phyloP scores from a whole-genome alignment of 139 green algal genomes.

The Edaphochlamys debaryana region DNA sequence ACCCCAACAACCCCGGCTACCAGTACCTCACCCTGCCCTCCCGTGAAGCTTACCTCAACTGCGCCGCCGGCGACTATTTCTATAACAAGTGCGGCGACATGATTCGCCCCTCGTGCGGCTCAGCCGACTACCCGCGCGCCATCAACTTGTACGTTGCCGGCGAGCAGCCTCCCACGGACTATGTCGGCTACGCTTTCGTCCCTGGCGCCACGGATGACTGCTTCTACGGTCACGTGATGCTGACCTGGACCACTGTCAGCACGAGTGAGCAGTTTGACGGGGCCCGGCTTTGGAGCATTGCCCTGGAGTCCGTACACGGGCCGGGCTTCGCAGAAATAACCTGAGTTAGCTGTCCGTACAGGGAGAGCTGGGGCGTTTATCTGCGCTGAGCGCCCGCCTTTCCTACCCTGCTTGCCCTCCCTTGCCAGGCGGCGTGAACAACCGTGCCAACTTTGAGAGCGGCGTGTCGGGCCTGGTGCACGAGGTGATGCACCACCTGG shows the following conservation, averaged over 20 bases:
- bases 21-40: no score
- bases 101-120: no score
- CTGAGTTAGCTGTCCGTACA: background rate
- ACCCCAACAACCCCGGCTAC: no score
- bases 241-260: background rate
- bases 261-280: background rate
- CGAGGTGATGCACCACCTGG: constrained; percentile 1
- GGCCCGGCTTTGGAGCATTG: no score
- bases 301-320: no score
- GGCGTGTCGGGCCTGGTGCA: background rate
- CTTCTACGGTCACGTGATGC: background rate
- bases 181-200: background rate
- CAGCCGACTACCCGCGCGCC: background rate
- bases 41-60: no score
- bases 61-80: no score
- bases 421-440: background rate
- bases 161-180: background rate
- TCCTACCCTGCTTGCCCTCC: background rate
- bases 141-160: background rate
- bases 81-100: no score
- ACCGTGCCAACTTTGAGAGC: background rate
- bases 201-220: background rate
- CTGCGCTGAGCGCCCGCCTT: background rate
- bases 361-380: no score
- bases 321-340: no score